Conservation (phyloP, 2,329 filamentous ascomycete genomes). For the Conoideocrella luteorostrata region DNA sequence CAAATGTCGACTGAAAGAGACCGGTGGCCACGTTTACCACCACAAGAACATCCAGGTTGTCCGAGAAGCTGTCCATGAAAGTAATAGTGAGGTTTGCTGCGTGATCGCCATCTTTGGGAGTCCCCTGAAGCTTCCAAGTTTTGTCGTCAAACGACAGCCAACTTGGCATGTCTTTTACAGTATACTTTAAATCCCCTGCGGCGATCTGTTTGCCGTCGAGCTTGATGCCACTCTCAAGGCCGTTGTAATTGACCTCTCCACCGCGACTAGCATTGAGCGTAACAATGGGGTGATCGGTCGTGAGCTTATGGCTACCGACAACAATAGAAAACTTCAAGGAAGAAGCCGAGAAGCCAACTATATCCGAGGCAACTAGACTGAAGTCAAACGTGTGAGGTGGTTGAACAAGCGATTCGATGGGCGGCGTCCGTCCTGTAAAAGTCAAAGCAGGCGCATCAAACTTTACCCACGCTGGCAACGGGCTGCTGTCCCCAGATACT, state of each 20-base stretch:
- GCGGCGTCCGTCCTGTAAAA: constrained; percentile 67
- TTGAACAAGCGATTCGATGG: constrained; percentile 54
- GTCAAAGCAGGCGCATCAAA: constrained; percentile 60
- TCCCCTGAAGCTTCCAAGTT: constrained; percentile 59
- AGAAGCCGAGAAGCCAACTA: constrained; percentile 67
- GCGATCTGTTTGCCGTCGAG: constrained; percentile 50
- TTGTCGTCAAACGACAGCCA: constrained; percentile 64
- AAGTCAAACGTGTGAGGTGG: constrained; percentile 68
- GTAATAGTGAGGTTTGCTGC: constrained; percentile 58
- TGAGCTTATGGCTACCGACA: constrained; percentile 64
- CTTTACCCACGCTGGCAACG: constrained; percentile 76
- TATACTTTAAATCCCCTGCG: constrained; percentile 45
- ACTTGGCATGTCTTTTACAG: constrained; percentile 46
- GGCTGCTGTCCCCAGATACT: constrained; percentile 68
- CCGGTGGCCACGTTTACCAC: constrained; percentile 28
- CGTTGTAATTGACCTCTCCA: constrained; percentile 43
- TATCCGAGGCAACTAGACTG: constrained; percentile 69
- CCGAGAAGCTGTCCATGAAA: constrained; percentile 52
- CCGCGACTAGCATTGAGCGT: constrained; percentile 51
- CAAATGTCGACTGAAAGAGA: constrained; percentile 34
- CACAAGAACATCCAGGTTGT: constrained; percentile 51
- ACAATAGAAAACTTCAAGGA: constrained; percentile 63
- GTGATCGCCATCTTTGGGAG: constrained; percentile 49
- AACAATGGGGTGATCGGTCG: constrained; percentile 52
- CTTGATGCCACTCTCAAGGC: constrained; percentile 44